Evolutionary conservation across 129 eudicot species (phyloP).

Genomic region (Centrapalus pauciflorus): DNA sequence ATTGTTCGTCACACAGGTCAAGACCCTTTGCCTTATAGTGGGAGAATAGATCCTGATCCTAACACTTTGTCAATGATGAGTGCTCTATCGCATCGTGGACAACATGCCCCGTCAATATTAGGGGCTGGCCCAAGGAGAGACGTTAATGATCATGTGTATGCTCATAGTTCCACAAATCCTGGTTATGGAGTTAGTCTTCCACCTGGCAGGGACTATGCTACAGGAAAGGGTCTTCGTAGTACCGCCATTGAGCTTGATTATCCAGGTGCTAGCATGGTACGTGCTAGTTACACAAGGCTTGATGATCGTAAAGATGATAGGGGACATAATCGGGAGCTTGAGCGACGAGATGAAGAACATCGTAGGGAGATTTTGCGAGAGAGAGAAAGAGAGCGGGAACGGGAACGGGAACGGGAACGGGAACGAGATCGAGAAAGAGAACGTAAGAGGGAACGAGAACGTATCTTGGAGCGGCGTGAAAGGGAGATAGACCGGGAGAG

Average conservation of each 20-base stretch:
- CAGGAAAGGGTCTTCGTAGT: conserved; percentile 78
- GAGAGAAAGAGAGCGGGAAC: conserved; percentile 56
- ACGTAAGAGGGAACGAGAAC: conserved; percentile 49
- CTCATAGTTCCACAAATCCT: conserved; percentile 69
- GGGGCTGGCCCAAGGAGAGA: conserved; percentile 77
- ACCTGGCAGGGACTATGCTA: conserved; percentile 95
- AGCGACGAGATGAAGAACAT: conserved; percentile 62
- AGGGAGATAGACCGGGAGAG: conserved; percentile 55
- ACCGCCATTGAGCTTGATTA: conserved; percentile 47
- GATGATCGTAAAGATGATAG: conserved; percentile 60
- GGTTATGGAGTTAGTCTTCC: conserved; percentile 98
- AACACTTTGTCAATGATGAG: conserved; percentile 48
- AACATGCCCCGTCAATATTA: conserved; percentile 78
- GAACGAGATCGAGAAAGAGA: conserved; percentile 64
- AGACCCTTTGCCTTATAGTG: conserved; percentile 61
- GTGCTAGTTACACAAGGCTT: conserved; percentile 42
- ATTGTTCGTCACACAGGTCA: conserved; percentile 51
- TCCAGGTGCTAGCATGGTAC: conserved; percentile 45
- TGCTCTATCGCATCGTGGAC: conserved; percentile 61
- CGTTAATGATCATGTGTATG: conserved; percentile 56
- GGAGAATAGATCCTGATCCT: conserved; percentile 67
- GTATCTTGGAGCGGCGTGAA: conserved; percentile 34
- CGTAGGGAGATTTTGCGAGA: conserved; percentile 60
- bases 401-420: conserved; percentile 48
- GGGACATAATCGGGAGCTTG: conserved; percentile 50